Evolutionary conservation across 2,329 filamentous ascomycete species (phyloP).

Genomic region (Zymoseptoria passerinii): DNA sequence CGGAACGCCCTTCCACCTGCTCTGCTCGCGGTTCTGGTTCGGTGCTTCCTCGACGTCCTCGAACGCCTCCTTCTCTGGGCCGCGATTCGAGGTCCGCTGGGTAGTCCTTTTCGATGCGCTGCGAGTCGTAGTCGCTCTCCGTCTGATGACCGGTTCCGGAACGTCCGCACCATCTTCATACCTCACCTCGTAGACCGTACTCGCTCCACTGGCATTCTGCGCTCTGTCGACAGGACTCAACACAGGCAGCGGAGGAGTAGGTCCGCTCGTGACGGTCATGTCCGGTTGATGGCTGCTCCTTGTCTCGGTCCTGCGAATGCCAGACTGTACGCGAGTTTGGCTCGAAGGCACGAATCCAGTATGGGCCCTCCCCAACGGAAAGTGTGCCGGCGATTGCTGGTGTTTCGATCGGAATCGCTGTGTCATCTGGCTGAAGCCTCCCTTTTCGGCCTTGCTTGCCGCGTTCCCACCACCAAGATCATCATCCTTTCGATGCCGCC

Average conservation of each 20-base stretch:
- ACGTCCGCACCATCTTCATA: slow-evolving; percentile 49
- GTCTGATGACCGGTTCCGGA: slow-evolving; percentile 30
- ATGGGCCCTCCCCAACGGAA: slow-evolving; percentile 28
- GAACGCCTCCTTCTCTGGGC: slow-evolving; percentile 21
- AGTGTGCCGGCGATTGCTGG: slow-evolving; percentile 22
- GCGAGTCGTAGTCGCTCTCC: slow-evolving; percentile 16
- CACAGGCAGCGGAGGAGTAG: slow-evolving; percentile 39
- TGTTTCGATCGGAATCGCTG: slow-evolving; percentile 21
- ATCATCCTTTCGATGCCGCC: slow-evolving; percentile 26
- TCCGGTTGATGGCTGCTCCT: slow-evolving; percentile 1
- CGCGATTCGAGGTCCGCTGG: not conserved
- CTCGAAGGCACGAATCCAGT: slow-evolving; percentile 15
- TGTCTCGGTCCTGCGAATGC: not conserved
- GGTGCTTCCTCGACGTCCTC: slow-evolving; percentile 17
- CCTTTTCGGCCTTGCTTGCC: slow-evolving; percentile 20
- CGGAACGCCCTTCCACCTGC: slow-evolving; percentile 43
- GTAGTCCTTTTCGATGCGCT: slow-evolving; percentile 2
- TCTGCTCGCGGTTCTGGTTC: slow-evolving; percentile 26
- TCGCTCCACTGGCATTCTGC: slow-evolving; percentile 54
- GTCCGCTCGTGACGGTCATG: slow-evolving; percentile 8
- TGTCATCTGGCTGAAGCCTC: slow-evolving; percentile 19
- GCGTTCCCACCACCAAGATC: slow-evolving; percentile 20
- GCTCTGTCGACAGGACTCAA: slow-evolving; percentile 51
- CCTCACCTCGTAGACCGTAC: slow-evolving; percentile 56
- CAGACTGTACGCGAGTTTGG: slow-evolving; percentile 2